Evolutionary conservation across 1,284 basidiomycete species (phyloP), one percentile per base, ranked within the genome.

Genomic region (Tausonia pullulans): DNA sequence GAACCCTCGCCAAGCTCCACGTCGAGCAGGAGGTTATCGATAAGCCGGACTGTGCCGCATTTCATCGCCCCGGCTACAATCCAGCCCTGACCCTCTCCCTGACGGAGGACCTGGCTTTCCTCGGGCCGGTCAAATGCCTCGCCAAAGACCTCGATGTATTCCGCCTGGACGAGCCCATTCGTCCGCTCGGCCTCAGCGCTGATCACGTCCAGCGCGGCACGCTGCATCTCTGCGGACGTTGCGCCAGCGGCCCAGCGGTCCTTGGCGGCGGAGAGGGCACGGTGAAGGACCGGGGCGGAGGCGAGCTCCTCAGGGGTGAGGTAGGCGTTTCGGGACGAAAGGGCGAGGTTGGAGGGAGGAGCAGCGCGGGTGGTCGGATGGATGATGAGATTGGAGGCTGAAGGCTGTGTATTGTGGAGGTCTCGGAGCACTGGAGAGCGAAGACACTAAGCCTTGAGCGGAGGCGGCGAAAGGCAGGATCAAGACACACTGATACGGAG

Each of bases 101-200:
- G 73, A 0, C 60, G 63, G 13, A 60, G 59, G 64, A 4, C 70
- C 73, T 52, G 71, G 59, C 69, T 70, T 5, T 71, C 72, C 44
- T 11, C 39, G 41, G 50, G 74, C 63, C 14, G 69, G 68, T 58
- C 83, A 69, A 98, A 89, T 57, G 84, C 86, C 54, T 86, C 81
- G 72, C 94, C 85, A 73, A 96, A 98, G 75, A 97, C 81, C 74
- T 90, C 85, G 68, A 98, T 78, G 74, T 97, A 98, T 73, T 97
- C 91, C 67, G 95, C 74, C 4, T 82, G 76, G 2, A 88, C 83
- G 11, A 60, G 0, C 77, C 79, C n/a, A 74, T 71, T 71, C 70
- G 46, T 72, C 68, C 8, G 78, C 75, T 58, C 75, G 70, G 41
- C 10, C 61, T 73, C 71, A n/a, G 70, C 69, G 8, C 65, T 51